Percentiles rank a stretch among this genome's conserved stretches.
Conservation (phyloP, 2,329 filamentous ascomycete genomes). For the Tolypocladium tropicale region DNA sequence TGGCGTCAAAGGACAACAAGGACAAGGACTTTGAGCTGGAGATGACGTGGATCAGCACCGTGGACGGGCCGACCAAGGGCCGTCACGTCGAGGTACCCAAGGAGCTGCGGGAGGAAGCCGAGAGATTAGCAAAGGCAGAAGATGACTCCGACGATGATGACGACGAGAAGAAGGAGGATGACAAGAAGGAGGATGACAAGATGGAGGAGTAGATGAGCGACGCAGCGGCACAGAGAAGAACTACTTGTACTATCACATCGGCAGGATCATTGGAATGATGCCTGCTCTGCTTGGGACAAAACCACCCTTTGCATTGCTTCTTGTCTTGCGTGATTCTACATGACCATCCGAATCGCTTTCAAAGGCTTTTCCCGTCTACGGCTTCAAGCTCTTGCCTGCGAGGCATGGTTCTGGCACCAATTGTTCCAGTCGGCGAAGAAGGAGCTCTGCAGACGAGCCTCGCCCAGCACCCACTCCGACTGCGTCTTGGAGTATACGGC, state of each 20-base stretch:
- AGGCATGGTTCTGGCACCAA: slow-evolving; percentile 50
- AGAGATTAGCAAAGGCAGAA: slow-evolving; percentile 83
- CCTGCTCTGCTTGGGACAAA: slow-evolving; percentile 12
- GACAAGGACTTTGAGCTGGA: slow-evolving; percentile 99
- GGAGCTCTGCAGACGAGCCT: slow-evolving; percentile 48
- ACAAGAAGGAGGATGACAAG: slow-evolving; percentile 58
- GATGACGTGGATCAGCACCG: slow-evolving; percentile 93
- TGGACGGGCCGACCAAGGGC: slow-evolving; percentile 82
- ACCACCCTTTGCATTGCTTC: not conserved
- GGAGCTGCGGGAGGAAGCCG: slow-evolving; percentile 81
- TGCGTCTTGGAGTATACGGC: slow-evolving; percentile 55
- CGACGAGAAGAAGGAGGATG: slow-evolving; percentile 63
- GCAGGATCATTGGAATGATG: slow-evolving; percentile 24
- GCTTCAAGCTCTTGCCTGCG: slow-evolving; percentile 16
- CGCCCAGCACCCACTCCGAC: slow-evolving; percentile 44
- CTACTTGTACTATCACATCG: slow-evolving; percentile 25
- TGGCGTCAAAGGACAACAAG: slow-evolving; percentile 97
- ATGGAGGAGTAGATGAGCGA: slow-evolving; percentile 68
- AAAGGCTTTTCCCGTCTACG: not conserved
- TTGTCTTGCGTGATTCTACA: not conserved
- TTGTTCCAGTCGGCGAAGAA: slow-evolving; percentile 68
- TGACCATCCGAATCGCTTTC: slow-evolving; percentile 2
- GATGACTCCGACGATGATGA: slow-evolving; percentile 83
- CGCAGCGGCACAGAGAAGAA: slow-evolving; percentile 7
- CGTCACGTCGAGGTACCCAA: slow-evolving; percentile 89